Conservation (phyloP, 1,284 basidiomycete species). For the Golubevia pallescens region DNA sequence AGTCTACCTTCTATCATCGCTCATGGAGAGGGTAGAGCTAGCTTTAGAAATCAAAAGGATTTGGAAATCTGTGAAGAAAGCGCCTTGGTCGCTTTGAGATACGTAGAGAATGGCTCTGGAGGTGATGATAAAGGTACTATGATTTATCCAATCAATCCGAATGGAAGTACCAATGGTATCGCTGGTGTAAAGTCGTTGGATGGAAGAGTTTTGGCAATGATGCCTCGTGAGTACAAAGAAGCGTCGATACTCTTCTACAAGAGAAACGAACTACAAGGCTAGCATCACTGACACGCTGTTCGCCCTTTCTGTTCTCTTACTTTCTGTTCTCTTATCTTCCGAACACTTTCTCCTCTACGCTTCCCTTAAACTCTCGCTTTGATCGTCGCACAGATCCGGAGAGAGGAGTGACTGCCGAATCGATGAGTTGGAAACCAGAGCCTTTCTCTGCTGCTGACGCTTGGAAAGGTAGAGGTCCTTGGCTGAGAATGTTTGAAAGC, state of each 20-base stretch:
- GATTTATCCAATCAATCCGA: conserved; percentile 74
- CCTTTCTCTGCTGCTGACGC: conserved; percentile 17
- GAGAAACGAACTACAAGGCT: no score
- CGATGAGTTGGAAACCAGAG: conserved; percentile 63
- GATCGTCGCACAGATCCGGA: conserved; percentile 51
- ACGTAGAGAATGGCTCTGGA: conserved; percentile 31
- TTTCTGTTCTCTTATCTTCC: background rate
- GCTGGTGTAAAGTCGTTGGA: conserved; percentile 84
- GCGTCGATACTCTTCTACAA: no score
- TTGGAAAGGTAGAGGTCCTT: conserved; percentile 59
- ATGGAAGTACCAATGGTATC: conserved; percentile 85
- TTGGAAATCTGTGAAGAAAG: conserved; percentile 19
- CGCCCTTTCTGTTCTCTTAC: background rate
- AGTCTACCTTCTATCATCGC: conserved; percentile 52
- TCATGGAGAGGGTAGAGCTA: conserved; percentile 56
- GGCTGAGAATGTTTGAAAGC: conserved; percentile 63
- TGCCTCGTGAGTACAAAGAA: conserved; percentile 75
- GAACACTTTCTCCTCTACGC: background rate
- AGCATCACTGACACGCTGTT: no score
- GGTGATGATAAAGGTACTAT: conserved; percentile 12
- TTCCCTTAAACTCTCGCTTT: background rate
- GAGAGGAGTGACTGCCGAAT: conserved; percentile 49
- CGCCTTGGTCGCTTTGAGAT: conserved; percentile 41
- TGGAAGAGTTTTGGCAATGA: conserved; percentile 87
- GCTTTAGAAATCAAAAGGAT: conserved; percentile 24